These are phyloP conservation scores for Hippophae tibetana DNA, from an alignment of 306 rosid genomes.

Conservation along the genomic window DNA sequence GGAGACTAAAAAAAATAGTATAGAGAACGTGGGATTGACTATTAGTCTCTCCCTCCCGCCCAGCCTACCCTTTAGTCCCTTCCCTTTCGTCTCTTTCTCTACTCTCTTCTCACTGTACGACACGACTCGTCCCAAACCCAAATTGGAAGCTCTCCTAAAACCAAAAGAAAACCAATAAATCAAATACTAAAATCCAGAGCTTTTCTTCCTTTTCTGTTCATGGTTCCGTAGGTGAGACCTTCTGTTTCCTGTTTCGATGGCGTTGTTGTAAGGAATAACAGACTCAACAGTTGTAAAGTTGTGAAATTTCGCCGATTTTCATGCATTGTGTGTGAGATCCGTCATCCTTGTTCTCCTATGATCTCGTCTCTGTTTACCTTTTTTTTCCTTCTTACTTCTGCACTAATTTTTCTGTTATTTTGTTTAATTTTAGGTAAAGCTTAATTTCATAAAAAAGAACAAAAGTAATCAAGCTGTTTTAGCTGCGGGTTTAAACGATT, in stretches of 20 bases:
- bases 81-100: too few species aligned
- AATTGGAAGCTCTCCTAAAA: too few species aligned
- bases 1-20: too few species aligned
- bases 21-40: too few species aligned
- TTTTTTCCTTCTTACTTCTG: not conserved
- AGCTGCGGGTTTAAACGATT: not conserved
- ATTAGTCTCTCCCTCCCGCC: too few species aligned
- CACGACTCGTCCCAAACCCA: too few species aligned
- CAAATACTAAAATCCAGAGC: too few species aligned
- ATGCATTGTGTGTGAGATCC: constrained; percentile 57
- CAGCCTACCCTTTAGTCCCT: too few species aligned
- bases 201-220: too few species aligned
- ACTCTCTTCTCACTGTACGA: too few species aligned
- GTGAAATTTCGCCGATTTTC: constrained; percentile 14
- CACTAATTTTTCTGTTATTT: not conserved
- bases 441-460: too few species aligned
- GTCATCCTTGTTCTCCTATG: constrained; percentile 18
- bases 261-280: not conserved
- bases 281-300: constrained; percentile 5
- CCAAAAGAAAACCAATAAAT: too few species aligned
- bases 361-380: constrained; percentile 25
- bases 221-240: not conserved
- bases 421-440: constrained; percentile 1
- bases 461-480: not conserved
- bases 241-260: constrained; percentile 8